These are phyloP conservation scores for Inga oerstediana DNA, from an alignment of 306 rosid genomes.

Conservation along the genomic window DNA sequence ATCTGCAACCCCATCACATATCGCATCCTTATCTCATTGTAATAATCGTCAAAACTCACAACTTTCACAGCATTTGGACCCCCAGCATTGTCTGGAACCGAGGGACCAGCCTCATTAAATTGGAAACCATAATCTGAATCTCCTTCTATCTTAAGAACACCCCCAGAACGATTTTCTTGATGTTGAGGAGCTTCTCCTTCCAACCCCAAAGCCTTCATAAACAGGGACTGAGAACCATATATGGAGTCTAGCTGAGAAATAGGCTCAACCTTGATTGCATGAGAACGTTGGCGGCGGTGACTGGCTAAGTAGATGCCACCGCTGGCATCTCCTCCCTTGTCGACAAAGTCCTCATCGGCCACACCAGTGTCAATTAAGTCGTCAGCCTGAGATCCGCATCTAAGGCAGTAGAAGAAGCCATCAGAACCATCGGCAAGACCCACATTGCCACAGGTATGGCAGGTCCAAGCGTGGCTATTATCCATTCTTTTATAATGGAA, in stretches of 20 bases:
- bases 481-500: constrained; percentile 33
- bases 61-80: constrained; percentile 4
- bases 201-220: constrained; percentile 44
- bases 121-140: not conserved
- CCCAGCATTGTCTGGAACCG: constrained; percentile 62
- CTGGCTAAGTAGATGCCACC: constrained; percentile 59
- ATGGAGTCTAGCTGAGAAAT: constrained; percentile 56
- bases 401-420: constrained; percentile 73
- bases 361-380: constrained; percentile 64
- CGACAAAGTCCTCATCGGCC: constrained; percentile 59
- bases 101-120: constrained; percentile 44
- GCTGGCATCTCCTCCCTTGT: constrained; percentile 38
- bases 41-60: constrained; percentile 53
- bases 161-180: not conserved
- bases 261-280: constrained; percentile 46
- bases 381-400: constrained; percentile 57
- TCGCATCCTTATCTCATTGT: constrained; percentile 60
- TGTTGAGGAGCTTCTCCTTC: constrained; percentile 33
- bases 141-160: constrained; percentile 32
- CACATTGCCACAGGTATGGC: constrained; percentile 54
- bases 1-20: constrained; percentile 78
- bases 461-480: constrained; percentile 38
- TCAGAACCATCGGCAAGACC: constrained; percentile 56
- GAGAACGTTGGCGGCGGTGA: constrained; percentile 48
- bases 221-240: constrained; percentile 41